Evolutionary conservation across 495 filamentous ascomycete species (phyloP).

Genomic region (Lophium mytilinum): DNA sequence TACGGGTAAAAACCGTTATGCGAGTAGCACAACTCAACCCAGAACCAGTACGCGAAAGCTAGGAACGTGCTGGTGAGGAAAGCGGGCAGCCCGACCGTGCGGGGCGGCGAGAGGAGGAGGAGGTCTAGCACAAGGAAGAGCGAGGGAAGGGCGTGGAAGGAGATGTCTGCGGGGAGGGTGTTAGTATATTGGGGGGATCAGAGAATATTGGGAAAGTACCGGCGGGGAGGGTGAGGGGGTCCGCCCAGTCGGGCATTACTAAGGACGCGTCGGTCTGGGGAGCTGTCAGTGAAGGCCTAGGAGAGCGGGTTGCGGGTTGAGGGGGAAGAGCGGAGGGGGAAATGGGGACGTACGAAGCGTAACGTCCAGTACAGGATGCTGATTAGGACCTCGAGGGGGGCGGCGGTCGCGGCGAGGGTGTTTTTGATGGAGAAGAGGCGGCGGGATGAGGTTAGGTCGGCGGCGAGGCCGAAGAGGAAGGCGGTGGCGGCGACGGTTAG

Average conservation of each 20-base stretch:
- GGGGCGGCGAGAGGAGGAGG: conserved; percentile 69
- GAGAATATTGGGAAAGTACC: conserved; percentile 21
- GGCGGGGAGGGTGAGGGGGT: conserved; percentile 9
- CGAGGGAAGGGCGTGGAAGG: conserved; percentile 72
- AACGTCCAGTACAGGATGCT: conserved; percentile 81
- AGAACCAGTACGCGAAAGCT: conserved; percentile 76
- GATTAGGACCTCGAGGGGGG: conserved; percentile 75
- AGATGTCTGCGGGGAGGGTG: conserved; percentile 47
- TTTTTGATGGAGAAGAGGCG: conserved; percentile 69
- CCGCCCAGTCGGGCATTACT: conserved; percentile 43
- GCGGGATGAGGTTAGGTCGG: conserved; percentile 61
- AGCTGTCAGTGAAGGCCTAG: neutral
- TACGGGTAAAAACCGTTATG: conserved; percentile 87
- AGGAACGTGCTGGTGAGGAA: conserved; percentile 54
- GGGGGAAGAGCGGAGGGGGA: neutral
- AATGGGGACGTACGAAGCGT: conserved; percentile 34
- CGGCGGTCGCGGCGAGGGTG: conserved; percentile 57
- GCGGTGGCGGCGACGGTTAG: conserved; percentile 60
- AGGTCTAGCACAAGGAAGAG: conserved; percentile 64
- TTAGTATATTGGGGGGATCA: conserved; percentile 30
- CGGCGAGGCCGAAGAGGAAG: conserved; percentile 61
- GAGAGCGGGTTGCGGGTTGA: neutral
- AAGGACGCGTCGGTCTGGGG: conserved; percentile 54
- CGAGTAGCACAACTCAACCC: conserved; percentile 72
- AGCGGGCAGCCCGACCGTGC: conserved; percentile 47